Percentiles rank a stretch among this genome's conserved stretches.
Evolutionary conservation across 1,284 basidiomycete species (phyloP).

Genomic region (Athelia sp.): DNA sequence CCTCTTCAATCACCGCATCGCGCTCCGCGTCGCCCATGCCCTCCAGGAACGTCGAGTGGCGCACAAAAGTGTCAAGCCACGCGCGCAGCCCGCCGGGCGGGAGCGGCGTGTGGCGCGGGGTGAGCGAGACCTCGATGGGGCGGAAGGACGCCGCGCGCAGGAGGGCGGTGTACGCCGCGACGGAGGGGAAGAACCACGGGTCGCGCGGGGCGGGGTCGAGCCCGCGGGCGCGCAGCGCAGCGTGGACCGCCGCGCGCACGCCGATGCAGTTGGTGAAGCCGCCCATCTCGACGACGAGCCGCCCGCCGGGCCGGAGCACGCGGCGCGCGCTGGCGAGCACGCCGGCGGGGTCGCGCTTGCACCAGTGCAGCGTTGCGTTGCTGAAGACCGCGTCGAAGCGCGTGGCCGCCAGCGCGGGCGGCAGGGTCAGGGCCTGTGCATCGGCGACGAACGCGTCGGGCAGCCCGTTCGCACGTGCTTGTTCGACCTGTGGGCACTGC

Average conservation of each 20-base stretch:
- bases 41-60: constrained; percentile 50
- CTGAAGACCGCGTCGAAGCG: constrained; percentile 68
- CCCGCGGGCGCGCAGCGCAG: constrained; percentile 48
- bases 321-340: constrained; percentile 57
- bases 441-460: constrained; percentile 37
- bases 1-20: constrained; percentile 58
- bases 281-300: constrained; percentile 75
- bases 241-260: constrained; percentile 58
- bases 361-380: constrained; percentile 83
- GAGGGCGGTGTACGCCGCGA: constrained; percentile 56
- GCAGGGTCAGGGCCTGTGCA: constrained; percentile 20
- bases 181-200: constrained; percentile 83
- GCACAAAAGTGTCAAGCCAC: constrained; percentile 70
- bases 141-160: constrained; percentile 52
- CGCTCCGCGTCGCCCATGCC: constrained; percentile 50
- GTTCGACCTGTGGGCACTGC: constrained; percentile 40
- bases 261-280: constrained; percentile 70
- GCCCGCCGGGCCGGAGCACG: constrained; percentile 63
- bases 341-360: constrained; percentile 63
- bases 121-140: constrained; percentile 50
- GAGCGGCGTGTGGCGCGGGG: constrained; percentile 68
- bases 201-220: constrained; percentile 56
- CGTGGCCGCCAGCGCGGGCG: constrained; percentile 7
- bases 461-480: constrained; percentile 48
- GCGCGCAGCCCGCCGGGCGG: constrained; percentile 49